These are phyloP conservation scores for Entomortierella beljakovae DNA, from an alignment of 192 early-diverging fungal genomes.

Conservation along the genomic window DNA sequence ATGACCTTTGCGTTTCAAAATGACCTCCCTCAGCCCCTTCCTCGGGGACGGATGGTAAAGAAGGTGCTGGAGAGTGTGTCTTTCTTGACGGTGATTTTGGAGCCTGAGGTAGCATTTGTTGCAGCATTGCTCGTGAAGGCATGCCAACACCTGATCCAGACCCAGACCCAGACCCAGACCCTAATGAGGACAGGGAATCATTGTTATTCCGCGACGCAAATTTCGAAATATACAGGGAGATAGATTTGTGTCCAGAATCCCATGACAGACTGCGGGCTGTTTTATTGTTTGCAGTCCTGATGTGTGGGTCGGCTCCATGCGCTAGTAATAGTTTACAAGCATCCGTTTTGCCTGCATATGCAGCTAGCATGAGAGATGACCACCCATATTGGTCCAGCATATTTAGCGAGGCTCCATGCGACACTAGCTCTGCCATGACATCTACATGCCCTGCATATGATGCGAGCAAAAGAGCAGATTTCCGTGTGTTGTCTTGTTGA, in stretches of 20 bases:
- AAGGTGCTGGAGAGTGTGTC: constrained; percentile 49
- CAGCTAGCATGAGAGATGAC: constrained; percentile 58
- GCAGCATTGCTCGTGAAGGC: neutral
- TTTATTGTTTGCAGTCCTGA: constrained; percentile 52
- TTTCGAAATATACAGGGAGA: constrained; percentile 47
- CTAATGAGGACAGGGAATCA: constrained; percentile 7
- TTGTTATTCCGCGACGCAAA: constrained; percentile 16
- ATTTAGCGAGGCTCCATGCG: constrained; percentile 46
- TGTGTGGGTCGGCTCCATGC: constrained; percentile 45
- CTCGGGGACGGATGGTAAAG: constrained; percentile 46
- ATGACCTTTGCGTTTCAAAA: constrained; percentile 20
- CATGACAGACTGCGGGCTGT: constrained; percentile 47
- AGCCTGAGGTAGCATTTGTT: constrained; percentile 18
- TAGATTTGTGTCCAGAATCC: constrained; percentile 43
- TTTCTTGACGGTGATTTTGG: constrained; percentile 33
- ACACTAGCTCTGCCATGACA: constrained; percentile 41
- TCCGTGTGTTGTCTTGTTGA: constrained; percentile 55
- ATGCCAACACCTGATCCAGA: too few relatives aligned
- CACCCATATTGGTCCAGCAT: constrained; percentile 55
- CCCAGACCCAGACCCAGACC: constrained; percentile 12
- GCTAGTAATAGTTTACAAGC: constrained; percentile 48
- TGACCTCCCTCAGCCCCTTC: constrained; percentile 19
- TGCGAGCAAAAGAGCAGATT: constrained; percentile 51
- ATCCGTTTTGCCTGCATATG: constrained; percentile 44
- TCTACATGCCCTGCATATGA: constrained; percentile 51